Percentiles rank a stretch among this genome's conserved stretches.
phyloP scores from a whole-genome alignment of 352 stramenopile genomes.

The Phytopythium helicoides region DNA sequence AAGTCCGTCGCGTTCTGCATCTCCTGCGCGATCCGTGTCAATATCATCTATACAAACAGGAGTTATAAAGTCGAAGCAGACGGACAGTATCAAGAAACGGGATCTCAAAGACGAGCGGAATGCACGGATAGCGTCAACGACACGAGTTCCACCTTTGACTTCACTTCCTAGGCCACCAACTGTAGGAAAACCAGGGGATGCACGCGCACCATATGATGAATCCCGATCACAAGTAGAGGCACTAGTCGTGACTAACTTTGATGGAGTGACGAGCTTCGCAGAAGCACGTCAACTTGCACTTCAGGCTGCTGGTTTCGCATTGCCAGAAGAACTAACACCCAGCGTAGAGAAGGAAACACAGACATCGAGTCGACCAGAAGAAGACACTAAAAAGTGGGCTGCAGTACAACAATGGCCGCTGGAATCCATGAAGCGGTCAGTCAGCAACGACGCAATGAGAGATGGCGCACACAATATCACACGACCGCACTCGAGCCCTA shows the following conservation, averaged over 20 bases:
- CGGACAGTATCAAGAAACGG: background rate
- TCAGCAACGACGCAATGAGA: constrained; percentile 1
- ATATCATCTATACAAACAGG: background rate
- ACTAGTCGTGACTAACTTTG: constrained; percentile 19
- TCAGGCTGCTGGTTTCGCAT: background rate
- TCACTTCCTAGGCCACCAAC: constrained; percentile 7
- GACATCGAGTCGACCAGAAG: constrained; percentile 6
- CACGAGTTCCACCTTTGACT: constrained; percentile 12
- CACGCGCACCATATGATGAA: background rate
- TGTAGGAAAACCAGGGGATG: background rate
- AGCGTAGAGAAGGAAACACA: constrained; percentile 10
- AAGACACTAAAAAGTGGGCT: constrained; percentile 19
- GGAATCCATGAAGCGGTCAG: no score
- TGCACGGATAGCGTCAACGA: constrained; percentile 1
- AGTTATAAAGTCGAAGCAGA: background rate
- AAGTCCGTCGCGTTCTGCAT: constrained; percentile 15
- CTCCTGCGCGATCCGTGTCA: background rate
- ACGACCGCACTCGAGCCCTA: constrained; percentile 5
- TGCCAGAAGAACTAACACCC: background rate
- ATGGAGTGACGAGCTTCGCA: constrained; percentile 35
- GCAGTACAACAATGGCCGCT: no score
- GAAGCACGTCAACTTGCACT: constrained; percentile 34
- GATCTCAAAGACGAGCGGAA: background rate
- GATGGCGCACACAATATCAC: background rate
- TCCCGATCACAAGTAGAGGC: background rate